Evolutionary conservation across 2,329 filamentous ascomycete genomes (phyloP), one percentile per base, ranked within the genome.

Genomic region (Pseudocercospora macadamiae): DNA sequence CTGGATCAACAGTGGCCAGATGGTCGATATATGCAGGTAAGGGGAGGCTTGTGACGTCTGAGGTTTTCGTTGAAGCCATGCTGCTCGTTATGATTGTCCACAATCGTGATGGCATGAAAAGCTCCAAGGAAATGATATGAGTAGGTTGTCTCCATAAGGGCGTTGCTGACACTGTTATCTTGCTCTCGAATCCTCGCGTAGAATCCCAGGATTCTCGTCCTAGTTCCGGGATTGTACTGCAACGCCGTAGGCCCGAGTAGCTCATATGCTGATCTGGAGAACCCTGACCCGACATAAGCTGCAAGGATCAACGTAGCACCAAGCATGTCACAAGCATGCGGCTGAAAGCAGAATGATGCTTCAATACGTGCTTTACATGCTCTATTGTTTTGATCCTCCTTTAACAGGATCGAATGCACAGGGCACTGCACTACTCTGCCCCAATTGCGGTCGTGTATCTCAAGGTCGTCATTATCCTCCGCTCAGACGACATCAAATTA

Each of bases 21-120:
- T 52, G 48, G n/a, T 57, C 48, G 30, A 57, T 52, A 28, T 57
- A 57, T n/a, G 55, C 55, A 16, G 55, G 48, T 39, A 57, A 25
- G 34, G 55, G 55, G 19, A 57, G 48, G 18, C 28, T 21, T 14
- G 47, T 57, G 39, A 57, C 36, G 18, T 47, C 48, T 9, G n/a
- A 8, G 7, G 36, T 18, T 12, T 53, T 47, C 12, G 25, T 28
- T 23, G 37, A 26, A 32, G 47, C 55, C 55, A 57, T 57, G 28
- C 25, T 57, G 18, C 26, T 36, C 10, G 47, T 36, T 18, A 53
- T 57, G 36, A 57, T 51, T 16, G 55, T 53, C 26, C 37, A 28
- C 9, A 57, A 48, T 26, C 55, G 37, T 16, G 48, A 53, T 18
- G 55, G 37, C 36, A 57, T 57, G 37, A 26, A 48, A 14, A 9